Conservation (phyloP, 31 red algal species). For the Endocladia muricata region DNA sequence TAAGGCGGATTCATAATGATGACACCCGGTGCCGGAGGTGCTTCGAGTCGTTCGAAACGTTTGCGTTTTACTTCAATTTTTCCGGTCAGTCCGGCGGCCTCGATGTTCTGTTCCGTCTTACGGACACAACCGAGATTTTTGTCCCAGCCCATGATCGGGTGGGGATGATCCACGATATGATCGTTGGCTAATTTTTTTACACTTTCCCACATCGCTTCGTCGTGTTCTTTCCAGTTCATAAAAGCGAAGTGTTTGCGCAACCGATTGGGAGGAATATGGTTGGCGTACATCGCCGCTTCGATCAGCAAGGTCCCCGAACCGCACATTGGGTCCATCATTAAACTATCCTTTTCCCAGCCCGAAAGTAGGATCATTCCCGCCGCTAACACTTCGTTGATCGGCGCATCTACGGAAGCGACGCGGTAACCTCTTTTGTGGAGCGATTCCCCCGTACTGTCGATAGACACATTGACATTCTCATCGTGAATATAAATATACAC, state of each 20-base stretch:
- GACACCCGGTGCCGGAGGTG: background rate
- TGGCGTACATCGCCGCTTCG: constrained; percentile 2
- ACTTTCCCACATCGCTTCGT: too few relatives aligned
- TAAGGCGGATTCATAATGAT: constrained; percentile 14
- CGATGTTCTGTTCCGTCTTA: background rate
- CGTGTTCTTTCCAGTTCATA: too few relatives aligned
- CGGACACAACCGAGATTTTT: background rate
- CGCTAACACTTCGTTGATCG: background rate
- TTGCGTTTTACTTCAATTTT: background rate
- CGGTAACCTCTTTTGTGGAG: constrained; percentile 1
- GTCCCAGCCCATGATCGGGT: background rate
- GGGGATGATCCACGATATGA: too few relatives aligned
- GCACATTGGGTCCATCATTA: constrained; percentile 4
- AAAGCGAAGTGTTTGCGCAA: too few relatives aligned
- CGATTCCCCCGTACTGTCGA: background rate
- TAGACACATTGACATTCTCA: background rate
- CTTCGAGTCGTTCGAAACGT: background rate
- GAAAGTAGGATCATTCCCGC: constrained; percentile 3
- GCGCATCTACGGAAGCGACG: background rate
- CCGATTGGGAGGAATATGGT: too few relatives aligned
- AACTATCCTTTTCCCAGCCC: background rate
- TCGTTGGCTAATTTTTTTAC: too few relatives aligned
- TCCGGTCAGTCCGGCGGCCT: background rate
- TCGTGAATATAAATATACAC: too few relatives aligned
- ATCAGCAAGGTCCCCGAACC: background rate